Evolutionary conservation across 371 early-diverging fungal genomes (phyloP).

Genomic region (Parasitella parasitica): DNA sequence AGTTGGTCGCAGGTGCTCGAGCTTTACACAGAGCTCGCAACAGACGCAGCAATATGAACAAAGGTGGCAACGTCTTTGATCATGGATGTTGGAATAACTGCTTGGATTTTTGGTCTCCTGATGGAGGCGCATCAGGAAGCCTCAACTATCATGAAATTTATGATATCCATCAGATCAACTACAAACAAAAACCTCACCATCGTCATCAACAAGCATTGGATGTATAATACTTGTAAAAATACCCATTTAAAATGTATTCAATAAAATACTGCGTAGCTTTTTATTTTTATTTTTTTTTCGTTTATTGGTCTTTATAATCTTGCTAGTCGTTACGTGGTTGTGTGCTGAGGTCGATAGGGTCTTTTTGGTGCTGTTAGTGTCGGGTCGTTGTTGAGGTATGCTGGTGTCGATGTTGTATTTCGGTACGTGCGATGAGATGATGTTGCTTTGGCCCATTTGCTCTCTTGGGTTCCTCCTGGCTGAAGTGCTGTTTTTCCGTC

Average conservation of each 20-base stretch:
- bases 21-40: conserved; percentile 40
- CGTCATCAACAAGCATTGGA: conserved; percentile 7
- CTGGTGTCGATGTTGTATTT: not conserved
- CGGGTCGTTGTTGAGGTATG: conserved; percentile 6
- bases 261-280: not conserved
- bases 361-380: conserved; percentile 12
- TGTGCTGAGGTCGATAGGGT: conserved; percentile 7
- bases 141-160: conserved; percentile 65
- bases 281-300: not conserved
- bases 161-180: conserved; percentile 32
- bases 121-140: conserved; percentile 49
- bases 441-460: conserved; percentile 18
- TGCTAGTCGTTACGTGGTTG: not conserved
- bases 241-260: not conserved
- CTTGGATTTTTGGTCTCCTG: conserved; percentile 77
- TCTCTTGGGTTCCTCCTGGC: not conserved
- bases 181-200: not conserved
- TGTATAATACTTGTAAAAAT: conserved; percentile 8
- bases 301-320: not conserved
- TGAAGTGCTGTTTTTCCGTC: not conserved
- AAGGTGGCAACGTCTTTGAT: conserved; percentile 61
- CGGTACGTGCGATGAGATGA: not conserved
- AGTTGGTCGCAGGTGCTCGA: conserved; percentile 48
- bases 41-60: conserved; percentile 13
- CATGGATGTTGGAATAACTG: conserved; percentile 76